These are phyloP conservation scores for Aspergillus sp. DNA, from an alignment of 2,329 filamentous ascomycete species.

Conservation along the genomic window DNA sequence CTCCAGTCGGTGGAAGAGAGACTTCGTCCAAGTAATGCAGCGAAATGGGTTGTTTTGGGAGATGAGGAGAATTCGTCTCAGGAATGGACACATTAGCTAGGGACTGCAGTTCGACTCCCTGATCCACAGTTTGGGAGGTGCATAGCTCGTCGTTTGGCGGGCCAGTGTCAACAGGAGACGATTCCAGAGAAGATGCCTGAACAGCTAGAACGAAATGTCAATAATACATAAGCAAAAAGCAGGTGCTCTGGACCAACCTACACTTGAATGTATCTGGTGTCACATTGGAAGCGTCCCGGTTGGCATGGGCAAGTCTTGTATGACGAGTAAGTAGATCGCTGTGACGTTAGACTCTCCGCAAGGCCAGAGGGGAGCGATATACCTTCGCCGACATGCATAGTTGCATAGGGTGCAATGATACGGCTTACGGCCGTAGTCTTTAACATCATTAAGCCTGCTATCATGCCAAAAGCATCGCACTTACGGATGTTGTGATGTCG, in stretches of 20 bases:
- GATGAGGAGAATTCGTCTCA: neutral
- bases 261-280: neutral
- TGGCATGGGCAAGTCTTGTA: neutral
- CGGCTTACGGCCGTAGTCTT: constrained; percentile 2
- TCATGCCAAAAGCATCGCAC: neutral
- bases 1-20: neutral
- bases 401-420: neutral
- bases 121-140: neutral
- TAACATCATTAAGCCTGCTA: too few species aligned
- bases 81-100: neutral
- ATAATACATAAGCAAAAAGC: too few species aligned
- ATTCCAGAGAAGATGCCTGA: too few species aligned
- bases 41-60: neutral
- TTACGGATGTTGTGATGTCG: constrained; percentile 9
- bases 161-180: neutral
- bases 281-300: neutral
- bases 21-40: constrained; percentile 5
- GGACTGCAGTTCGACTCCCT: neutral
- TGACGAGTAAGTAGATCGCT: neutral
- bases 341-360: neutral
- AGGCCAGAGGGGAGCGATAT: neutral
- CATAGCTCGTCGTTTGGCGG: neutral
- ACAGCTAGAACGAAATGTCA: too few species aligned
- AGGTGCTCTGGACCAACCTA: too few species aligned
- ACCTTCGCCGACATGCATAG: neutral